Evolutionary conservation across 805 yeast species (phyloP).

Genomic region (Candida qinlingensis): DNA sequence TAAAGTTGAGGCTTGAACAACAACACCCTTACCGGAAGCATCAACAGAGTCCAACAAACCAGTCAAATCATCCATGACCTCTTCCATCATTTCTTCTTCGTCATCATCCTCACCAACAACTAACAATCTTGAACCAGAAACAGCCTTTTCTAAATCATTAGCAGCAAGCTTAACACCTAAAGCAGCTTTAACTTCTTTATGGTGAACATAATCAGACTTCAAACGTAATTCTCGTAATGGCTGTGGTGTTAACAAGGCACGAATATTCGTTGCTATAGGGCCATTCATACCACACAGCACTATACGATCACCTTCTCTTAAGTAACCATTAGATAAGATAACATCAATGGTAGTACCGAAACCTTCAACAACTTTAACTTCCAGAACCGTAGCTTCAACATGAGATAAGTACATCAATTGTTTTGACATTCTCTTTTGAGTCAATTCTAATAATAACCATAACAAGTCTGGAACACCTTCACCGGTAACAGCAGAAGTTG

Average conservation of each 20-base stretch:
- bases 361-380: slow-evolving; percentile 98
- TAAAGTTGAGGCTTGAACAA: slow-evolving; percentile 96
- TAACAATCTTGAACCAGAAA: slow-evolving; percentile 94
- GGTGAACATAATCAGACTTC: slow-evolving; percentile 94
- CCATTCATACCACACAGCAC: slow-evolving; percentile 98
- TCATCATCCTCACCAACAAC: slow-evolving; percentile 97
- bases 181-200: slow-evolving; percentile 98
- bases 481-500: slow-evolving; percentile 98
- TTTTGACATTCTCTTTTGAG: slow-evolving; percentile 98
- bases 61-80: slow-evolving; percentile 97
- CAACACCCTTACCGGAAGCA: slow-evolving; percentile 92
- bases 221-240: slow-evolving; percentile 94
- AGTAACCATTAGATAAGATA: slow-evolving; percentile 91
- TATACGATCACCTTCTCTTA: slow-evolving; percentile 91
- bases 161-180: slow-evolving; percentile 98
- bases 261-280: slow-evolving; percentile 91
- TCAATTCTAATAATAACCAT: slow-evolving; percentile 89
- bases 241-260: slow-evolving; percentile 96
- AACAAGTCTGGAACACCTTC: slow-evolving; percentile 99
- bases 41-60: slow-evolving; percentile 94
- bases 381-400: slow-evolving; percentile 93
- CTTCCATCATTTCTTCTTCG: slow-evolving; percentile 96
- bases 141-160: slow-evolving; percentile 95
- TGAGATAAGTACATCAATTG: slow-evolving; percentile 93
- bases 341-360: slow-evolving; percentile 98